phyloP scores from a whole-genome alignment of 2,329 filamentous ascomycete species.

The Talaromyces sp. region DNA sequence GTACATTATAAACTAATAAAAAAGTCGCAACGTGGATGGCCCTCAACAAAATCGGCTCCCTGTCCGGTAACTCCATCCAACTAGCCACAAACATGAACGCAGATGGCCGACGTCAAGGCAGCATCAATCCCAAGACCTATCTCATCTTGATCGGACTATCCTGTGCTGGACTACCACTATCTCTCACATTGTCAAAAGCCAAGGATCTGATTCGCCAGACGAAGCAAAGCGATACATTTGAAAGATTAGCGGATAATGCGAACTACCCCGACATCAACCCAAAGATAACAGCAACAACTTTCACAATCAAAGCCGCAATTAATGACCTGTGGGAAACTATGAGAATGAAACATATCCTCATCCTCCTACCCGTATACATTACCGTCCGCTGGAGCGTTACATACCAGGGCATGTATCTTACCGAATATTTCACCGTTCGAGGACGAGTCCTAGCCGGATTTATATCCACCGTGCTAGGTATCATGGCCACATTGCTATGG shows the following conservation, averaged over 20 bases:
- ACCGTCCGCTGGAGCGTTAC: not conserved
- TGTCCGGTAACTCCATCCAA: conserved; percentile 51
- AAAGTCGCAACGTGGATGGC: not conserved
- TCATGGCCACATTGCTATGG: not conserved
- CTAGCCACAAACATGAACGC: conserved; percentile 47
- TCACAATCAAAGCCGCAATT: not conserved
- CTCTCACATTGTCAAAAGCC: not conserved
- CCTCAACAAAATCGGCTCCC: conserved; percentile 50
- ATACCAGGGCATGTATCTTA: not conserved
- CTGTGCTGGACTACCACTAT: not conserved
- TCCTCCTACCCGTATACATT: not conserved
- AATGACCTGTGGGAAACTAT: not conserved
- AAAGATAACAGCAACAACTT: not conserved
- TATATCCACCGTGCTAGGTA: not conserved
- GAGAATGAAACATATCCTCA: not conserved
- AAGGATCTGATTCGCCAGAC: not conserved
- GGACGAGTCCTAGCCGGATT: not conserved
- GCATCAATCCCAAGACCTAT: not conserved
- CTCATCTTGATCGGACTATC: not conserved
- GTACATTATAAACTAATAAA: not conserved
- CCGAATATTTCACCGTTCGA: not conserved
- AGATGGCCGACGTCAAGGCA: conserved; percentile 32
- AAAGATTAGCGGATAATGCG: not conserved
- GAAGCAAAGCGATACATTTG: not conserved
- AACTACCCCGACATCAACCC: not conserved